Evolutionary conservation across 768 basidiomycete species (phyloP).

Genomic region (Suillus variegatus): DNA sequence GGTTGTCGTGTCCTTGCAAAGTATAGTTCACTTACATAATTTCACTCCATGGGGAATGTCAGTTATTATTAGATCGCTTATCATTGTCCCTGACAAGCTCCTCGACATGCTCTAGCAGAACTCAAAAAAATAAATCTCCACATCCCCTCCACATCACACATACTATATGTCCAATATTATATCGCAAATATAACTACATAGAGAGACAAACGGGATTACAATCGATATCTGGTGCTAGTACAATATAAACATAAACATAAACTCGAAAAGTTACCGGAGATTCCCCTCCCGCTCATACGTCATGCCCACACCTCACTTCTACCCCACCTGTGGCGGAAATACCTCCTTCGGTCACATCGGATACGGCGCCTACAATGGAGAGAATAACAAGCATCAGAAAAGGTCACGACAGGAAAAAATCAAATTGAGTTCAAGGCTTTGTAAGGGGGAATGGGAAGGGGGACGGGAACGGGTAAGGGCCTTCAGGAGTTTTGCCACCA

Average conservation of each 20-base stretch:
- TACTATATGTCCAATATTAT: too few species aligned
- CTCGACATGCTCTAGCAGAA: too few species aligned
- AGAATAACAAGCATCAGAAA: not conserved
- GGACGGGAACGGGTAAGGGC: not conserved
- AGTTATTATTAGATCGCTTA: not conserved
- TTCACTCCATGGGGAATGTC: not conserved
- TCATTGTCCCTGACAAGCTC: not conserved
- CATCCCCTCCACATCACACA: too few species aligned
- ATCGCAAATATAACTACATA: not conserved
- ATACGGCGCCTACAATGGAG: not conserved
- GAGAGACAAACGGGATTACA: not conserved
- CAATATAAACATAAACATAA: not conserved
- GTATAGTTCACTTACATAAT: not conserved
- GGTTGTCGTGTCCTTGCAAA: not conserved
- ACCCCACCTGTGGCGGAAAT: not conserved
- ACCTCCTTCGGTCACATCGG: not conserved
- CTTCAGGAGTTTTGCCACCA: not conserved
- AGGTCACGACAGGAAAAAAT: not conserved
- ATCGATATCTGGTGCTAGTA: not conserved
- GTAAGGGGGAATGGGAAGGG: not conserved
- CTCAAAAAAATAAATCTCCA: not conserved
- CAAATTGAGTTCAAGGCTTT: conserved; percentile 4
- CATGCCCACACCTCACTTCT: not conserved
- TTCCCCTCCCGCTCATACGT: not conserved
- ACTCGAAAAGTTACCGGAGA: not conserved